Conservation (phyloP, 2,329 filamentous ascomycete genomes). For the Penicillium sp. region DNA sequence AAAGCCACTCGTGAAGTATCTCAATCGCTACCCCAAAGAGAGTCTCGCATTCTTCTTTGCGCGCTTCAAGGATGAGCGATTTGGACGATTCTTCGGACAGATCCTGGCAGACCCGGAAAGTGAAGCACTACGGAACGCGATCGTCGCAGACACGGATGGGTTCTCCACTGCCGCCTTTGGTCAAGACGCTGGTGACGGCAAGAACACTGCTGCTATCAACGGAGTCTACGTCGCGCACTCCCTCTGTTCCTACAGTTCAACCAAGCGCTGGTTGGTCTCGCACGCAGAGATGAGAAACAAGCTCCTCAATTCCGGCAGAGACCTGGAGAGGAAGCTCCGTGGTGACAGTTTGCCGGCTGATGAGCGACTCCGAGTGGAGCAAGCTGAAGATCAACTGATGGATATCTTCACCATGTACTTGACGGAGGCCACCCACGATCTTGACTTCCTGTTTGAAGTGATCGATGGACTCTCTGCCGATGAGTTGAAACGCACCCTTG, state of each 20-base stretch:
- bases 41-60: constrained; percentile 71
- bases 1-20: constrained; percentile 77
- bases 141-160: constrained; percentile 62
- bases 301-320: constrained; percentile 59
- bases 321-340: constrained; percentile 66
- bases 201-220: constrained; percentile 73
- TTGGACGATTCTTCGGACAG: constrained; percentile 85
- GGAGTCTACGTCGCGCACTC: constrained; percentile 77
- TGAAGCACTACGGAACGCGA: constrained; percentile 61
- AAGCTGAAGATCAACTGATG: constrained; percentile 82
- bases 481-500: constrained; percentile 67
- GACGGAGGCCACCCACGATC: constrained; percentile 61
- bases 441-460: constrained; percentile 75
- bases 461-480: constrained; percentile 76
- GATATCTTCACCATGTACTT: constrained; percentile 73
- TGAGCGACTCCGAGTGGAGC: constrained; percentile 75
- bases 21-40: constrained; percentile 86
- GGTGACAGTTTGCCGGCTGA: constrained; percentile 59
- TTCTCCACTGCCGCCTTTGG: constrained; percentile 59
- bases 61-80: constrained; percentile 72
- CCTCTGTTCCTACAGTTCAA: constrained; percentile 58
- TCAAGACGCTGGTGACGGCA: constrained; percentile 56
- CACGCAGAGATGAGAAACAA: constrained; percentile 51
- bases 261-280: constrained; percentile 57
- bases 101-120: constrained; percentile 69